Base-by-base conservation (phyloP, 2,329 filamentous ascomycete species). In the Simplicillium aogashimaense region DNA sequence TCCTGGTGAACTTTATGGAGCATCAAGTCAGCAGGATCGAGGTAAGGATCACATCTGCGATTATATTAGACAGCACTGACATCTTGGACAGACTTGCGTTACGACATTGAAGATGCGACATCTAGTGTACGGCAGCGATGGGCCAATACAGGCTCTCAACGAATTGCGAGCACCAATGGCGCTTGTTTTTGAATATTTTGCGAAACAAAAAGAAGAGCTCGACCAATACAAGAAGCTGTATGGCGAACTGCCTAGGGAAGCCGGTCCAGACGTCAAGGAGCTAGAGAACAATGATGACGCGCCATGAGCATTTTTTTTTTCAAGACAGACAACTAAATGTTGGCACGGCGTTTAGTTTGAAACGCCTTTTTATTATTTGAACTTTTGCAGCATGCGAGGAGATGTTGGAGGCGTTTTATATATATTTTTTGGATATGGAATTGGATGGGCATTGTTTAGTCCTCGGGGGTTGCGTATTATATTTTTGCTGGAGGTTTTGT, bases 21-120 rank as follows among this genome's bases (percentile, higher is more conserved):
- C 89, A 97, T 57, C 88, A 95, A 71, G 84, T 98, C 50, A 89
- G 85, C 58, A 79, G 92, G 54, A 94, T 98, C 58, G 92, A 98
- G 79, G 88, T 94, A 69, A 63, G 81, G 64, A 29, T 13, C 2
- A n/a, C 12, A 9, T 30, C 29, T 30, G 9, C n/a, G 29, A 9
- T 38, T 40, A 18, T 36, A 37, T 52, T 61, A 49, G n/a, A n/a
- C n/a, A n/a, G n/a, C n/a, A 61, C 44, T n/a, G 12, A 36, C 12
- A 32, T 15, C 29, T n/a, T 25, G 13, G 9, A 40, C 49, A 94
- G 87, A 82, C 86, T 38, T 92, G 86, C 55, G 75, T 89, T 50
- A 84, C 83, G 28, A 87, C 86, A 1, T 73, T 95, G 38, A 69
- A 78, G 11, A 69, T 95, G 52, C 82, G 90, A 37, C 83, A 94